Percentiles rank a stretch among this genome's conserved stretches.
Conservation (phyloP, 176 grass and related monocot genomes). For the Bonia amplexicaulis region DNA sequence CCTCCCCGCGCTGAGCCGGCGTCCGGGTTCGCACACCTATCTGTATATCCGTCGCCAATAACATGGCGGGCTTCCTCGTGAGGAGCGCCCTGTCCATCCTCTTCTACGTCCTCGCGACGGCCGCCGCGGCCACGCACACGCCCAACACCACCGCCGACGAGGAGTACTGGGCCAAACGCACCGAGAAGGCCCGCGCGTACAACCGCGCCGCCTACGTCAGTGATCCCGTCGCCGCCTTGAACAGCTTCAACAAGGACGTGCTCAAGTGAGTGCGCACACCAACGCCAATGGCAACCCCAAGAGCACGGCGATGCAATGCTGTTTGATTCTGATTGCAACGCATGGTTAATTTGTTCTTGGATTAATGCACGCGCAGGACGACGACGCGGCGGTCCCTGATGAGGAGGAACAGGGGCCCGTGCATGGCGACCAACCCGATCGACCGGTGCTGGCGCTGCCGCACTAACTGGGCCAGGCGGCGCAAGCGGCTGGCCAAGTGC, state of each 20-base stretch:
- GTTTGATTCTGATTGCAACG: background rate
- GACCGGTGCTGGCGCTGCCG: constrained; percentile 76
- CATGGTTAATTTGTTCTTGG: background rate
- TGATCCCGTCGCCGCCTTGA: constrained; percentile 32
- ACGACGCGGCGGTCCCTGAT: background rate
- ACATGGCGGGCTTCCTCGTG: too few relatives aligned
- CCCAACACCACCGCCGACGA: constrained; percentile 30
- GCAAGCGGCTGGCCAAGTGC: too few relatives aligned
- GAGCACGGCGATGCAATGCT: background rate
- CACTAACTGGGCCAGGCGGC: too few relatives aligned
- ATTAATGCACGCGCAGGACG: background rate
- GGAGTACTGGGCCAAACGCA: constrained; percentile 52
- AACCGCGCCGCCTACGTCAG: constrained; percentile 32
- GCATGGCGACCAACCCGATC: constrained; percentile 70
- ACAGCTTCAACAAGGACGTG: constrained; percentile 47
- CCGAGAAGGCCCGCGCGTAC: constrained; percentile 6
- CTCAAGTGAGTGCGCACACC: background rate
- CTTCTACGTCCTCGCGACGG: constrained; percentile 18
- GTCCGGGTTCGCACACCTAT: too few relatives aligned
- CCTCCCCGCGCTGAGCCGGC: too few relatives aligned
- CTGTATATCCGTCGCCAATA: too few relatives aligned
- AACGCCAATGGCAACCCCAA: too few relatives aligned
- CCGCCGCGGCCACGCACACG: background rate
- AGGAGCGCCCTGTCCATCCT: constrained; percentile 1
- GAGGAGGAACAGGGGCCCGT: too few relatives aligned